Evolutionary conservation across 805 yeast species (phyloP).

Genomic region (Metschnikowia vanudenii): DNA sequence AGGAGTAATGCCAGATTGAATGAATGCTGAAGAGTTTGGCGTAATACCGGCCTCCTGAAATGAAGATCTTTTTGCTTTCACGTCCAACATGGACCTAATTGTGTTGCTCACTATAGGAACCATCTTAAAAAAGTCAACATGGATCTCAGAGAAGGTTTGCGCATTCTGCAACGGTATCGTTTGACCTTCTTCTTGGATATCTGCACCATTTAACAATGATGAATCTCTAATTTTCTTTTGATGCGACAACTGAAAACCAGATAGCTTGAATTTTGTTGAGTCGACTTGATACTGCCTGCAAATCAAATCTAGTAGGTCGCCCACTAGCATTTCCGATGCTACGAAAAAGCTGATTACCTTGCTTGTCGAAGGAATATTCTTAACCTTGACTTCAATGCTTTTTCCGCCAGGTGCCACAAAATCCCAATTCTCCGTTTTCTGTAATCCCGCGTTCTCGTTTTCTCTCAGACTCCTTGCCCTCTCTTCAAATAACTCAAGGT

Average conservation of each 20-base stretch:
- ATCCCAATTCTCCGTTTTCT: constrained; percentile 3
- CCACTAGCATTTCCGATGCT: constrained; percentile 17
- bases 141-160: constrained; percentile 8
- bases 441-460: constrained; percentile 8
- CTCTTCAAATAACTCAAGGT: constrained; percentile 20
- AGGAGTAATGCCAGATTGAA: constrained; percentile 25
- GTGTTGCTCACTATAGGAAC: constrained; percentile 16
- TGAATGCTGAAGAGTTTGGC: constrained; percentile 26
- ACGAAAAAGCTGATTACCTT: constrained; percentile 18
- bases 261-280: constrained; percentile 26
- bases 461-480: constrained; percentile 8
- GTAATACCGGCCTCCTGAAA: constrained; percentile 27
- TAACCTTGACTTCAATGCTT: constrained; percentile 18
- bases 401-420: constrained; percentile 8
- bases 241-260: constrained; percentile 13
- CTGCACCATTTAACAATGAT: constrained; percentile 3
- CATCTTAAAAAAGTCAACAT: constrained; percentile 21
- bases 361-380: constrained; percentile 14
- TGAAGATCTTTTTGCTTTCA: constrained; percentile 11
- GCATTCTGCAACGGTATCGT: constrained; percentile 10
- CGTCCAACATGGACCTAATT: constrained; percentile 16
- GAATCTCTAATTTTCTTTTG: background rate
- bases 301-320: constrained; percentile 21
- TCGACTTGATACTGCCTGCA: constrained; percentile 32
- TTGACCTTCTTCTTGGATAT: background rate